Base-by-base conservation (phyloP, 2,329 filamentous ascomycete species). In the Hypoxylon sp. region DNA sequence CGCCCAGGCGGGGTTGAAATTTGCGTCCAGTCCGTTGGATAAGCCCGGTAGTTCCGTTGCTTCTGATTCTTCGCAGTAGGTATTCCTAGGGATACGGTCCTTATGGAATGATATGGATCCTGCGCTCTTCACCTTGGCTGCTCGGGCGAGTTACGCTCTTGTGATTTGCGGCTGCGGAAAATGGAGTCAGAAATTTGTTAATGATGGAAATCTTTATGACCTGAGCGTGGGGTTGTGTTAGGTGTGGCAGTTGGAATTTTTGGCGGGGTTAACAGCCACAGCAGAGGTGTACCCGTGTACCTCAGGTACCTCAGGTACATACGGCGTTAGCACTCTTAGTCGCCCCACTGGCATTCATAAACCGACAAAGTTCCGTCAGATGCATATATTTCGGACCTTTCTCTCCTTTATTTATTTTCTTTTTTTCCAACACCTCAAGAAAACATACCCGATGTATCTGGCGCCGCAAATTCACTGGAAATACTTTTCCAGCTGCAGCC, bases 191-290 rank as follows among this genome's bases (percentile, higher is more conserved):
- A 62, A 63, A 63, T 65, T 65, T 65, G 58, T 55, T 40, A 55
- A 54, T 59, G 55, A 59, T 60, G 15, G 62, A 66, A 66, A 63
- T 61, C 63, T 65, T 65, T 64, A 65, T 54, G 52, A 64, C 60
- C 63, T 64, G 60, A 64, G 55, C 63, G 63, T 65, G 63, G 63
- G 63, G n/a, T n/a, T n/a, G n/a, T n/a, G n/a, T n/a, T n/a, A n/a
- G n/a, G 60, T 65, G 63, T 64, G 63, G 60, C 55, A 52, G 45
- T 43, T 20, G 41, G 55, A 49, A 47, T n/a, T 56, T 64, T 65
- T 66, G 64, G 64, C 59, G 64, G 62, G 62, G 63, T 64, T 62
- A 50, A 51, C n/a, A 35, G 31, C 31, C 31, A 35, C 15, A 18
- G 31, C 31, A n/a, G n/a, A n/a, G n/a, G n/a, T n/a, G n/a, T n/a